A percentile compares a stretch with the other conserved stretches of the same genome.
Conservation (phyloP, 768 basidiomycete genomes). For the Russula ochroleuca region DNA sequence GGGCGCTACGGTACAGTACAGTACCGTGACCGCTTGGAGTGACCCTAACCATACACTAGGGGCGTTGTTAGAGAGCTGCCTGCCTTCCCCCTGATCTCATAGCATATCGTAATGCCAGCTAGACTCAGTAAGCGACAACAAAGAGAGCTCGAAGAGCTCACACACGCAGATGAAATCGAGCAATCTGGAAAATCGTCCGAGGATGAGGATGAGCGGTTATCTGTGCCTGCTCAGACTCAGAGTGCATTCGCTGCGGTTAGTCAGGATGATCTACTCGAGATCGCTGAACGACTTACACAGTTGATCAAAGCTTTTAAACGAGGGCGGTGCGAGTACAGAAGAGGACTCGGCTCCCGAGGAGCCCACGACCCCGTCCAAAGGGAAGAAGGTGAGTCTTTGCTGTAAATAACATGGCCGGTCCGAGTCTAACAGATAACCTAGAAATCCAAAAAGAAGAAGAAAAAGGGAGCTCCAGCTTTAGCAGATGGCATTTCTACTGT, state of each 20-base stretch:
- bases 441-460: conserved; percentile 43
- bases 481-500: neutral
- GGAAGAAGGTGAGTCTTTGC: conserved; percentile 26
- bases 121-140: conserved; percentile 83
- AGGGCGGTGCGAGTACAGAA: conserved; percentile 8
- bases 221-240: conserved; percentile 8
- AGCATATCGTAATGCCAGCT: conserved; percentile 50
- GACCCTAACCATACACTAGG: conserved; percentile 1
- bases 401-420: neutral
- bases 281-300: neutral
- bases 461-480: conserved; percentile 25
- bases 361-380: conserved; percentile 14
- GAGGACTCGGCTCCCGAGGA: conserved; percentile 10
- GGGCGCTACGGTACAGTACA: no score
- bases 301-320: conserved; percentile 20
- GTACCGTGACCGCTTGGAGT: no score
- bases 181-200: conserved; percentile 36
- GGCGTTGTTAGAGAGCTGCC: neutral
- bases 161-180: conserved; percentile 43
- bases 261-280: conserved; percentile 2
- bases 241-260: conserved; percentile 27
- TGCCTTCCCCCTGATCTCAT: neutral
- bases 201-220: conserved; percentile 27
- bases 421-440: conserved; percentile 4
- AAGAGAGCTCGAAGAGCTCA: conserved; percentile 76